Percentiles rank a stretch among this genome's conserved stretches.
Conservation (phyloP, 352 stramenopile species). For the Phytophthora hybrid region DNA sequence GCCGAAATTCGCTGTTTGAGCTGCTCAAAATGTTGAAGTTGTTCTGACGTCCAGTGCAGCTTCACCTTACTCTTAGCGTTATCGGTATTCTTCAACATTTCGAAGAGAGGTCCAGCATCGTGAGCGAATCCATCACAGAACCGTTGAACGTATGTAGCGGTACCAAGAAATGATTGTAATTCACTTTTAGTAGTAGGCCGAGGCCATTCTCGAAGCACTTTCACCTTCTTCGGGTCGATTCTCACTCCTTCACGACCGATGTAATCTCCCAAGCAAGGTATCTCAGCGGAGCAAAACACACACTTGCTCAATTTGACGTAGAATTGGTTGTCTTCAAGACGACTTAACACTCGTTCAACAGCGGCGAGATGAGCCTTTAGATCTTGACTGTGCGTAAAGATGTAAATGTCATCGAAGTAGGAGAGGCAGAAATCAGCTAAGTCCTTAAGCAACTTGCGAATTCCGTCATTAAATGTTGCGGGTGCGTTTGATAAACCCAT, state of each 20-base stretch:
- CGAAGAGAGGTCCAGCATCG: too few species aligned
- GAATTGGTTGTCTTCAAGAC: neutral
- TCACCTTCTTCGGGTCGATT: too few species aligned
- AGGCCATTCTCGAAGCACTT: too few species aligned
- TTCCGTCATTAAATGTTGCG: constrained; percentile 31
- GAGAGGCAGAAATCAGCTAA: neutral
- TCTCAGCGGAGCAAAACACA: too few species aligned
- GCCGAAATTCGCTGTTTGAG: neutral
- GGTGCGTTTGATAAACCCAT: constrained; percentile 34
- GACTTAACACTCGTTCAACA: neutral
- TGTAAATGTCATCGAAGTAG: too few species aligned
- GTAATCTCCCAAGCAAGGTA: too few species aligned
- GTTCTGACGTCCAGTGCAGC: neutral
- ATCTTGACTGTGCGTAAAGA: neutral
- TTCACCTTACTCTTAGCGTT: neutral
- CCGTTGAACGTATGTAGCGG: too few species aligned
- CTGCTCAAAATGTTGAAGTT: neutral
- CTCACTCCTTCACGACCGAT: too few species aligned
- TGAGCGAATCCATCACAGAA: too few species aligned
- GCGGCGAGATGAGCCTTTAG: neutral
- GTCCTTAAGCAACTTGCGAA: constrained; percentile 17
- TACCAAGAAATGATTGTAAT: too few species aligned
- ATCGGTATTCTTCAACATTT: neutral
- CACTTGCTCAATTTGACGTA: neutral
- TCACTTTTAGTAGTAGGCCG: too few species aligned